Percentiles rank a stretch among this genome's conserved stretches.
phyloP scores from a whole-genome alignment of 2,329 filamentous ascomycete species.

The Talaromyces sp. region DNA sequence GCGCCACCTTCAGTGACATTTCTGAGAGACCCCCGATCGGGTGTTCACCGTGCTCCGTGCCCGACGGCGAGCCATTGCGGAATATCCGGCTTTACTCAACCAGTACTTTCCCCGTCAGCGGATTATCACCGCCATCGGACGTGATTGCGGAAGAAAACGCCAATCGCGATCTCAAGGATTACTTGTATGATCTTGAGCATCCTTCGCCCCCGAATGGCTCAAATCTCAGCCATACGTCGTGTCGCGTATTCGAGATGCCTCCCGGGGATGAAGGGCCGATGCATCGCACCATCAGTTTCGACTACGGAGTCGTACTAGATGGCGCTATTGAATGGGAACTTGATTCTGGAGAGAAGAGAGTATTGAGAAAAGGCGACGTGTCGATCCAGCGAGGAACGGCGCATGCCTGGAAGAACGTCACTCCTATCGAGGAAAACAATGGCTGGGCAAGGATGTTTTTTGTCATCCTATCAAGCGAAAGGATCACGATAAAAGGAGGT shows the following conservation, averaged over 20 bases:
- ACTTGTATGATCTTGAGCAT: slow-evolving; percentile 1
- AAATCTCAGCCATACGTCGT: slow-evolving; percentile 25
- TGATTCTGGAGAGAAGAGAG: slow-evolving; percentile 46
- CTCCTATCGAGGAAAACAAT: slow-evolving; percentile 30
- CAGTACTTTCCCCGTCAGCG: slow-evolving; percentile 4
- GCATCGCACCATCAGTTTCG: slow-evolving; percentile 51
- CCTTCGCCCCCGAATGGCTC: slow-evolving; percentile 4
- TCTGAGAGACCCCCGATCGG: slow-evolving; percentile 2
- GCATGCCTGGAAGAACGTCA: slow-evolving; percentile 51
- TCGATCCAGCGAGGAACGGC: slow-evolving; percentile 52
- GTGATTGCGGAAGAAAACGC: neutral
- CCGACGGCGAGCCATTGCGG: slow-evolving; percentile 1
- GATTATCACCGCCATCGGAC: slow-evolving; percentile 4
- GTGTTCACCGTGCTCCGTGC: neutral
- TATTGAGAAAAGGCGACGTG: slow-evolving; percentile 48
- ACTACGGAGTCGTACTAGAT: slow-evolving; percentile 53
- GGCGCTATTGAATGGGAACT: slow-evolving; percentile 49
- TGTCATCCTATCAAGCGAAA: slow-evolving; percentile 5
- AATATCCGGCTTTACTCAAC: slow-evolving; percentile 7
- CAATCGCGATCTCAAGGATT: slow-evolving; percentile 3
- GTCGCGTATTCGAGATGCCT: slow-evolving; percentile 45
- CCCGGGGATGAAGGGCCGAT: slow-evolving; percentile 41
- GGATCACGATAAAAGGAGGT: slow-evolving; percentile 5
- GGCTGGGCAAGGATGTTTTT: slow-evolving; percentile 44
- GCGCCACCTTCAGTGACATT: slow-evolving; percentile 4